Conservation (phyloP, 1,139 yeast species). For the Taphrina sp. region DNA sequence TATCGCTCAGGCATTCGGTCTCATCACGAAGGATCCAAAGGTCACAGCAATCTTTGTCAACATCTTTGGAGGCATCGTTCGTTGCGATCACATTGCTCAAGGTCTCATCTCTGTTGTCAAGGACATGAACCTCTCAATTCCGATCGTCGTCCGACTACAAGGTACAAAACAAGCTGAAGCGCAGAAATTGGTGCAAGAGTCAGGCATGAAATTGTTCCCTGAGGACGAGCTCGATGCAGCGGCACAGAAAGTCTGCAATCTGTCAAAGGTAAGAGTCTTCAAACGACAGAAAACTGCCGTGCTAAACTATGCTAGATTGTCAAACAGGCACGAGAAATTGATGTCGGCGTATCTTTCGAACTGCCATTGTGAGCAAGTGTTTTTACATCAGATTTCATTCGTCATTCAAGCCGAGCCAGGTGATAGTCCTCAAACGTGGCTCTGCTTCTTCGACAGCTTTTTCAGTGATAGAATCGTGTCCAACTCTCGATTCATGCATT, state of each 20-base stretch:
- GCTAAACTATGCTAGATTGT: slow-evolving; percentile 28
- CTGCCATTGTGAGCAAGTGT: slow-evolving; percentile 51
- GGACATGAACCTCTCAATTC: slow-evolving; percentile 82
- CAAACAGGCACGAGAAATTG: slow-evolving; percentile 50
- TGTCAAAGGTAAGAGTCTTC: slow-evolving; percentile 12
- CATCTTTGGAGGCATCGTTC: slow-evolving; percentile 98
- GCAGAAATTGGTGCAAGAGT: slow-evolving; percentile 75
- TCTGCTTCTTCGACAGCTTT: too few species aligned
- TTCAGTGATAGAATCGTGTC: too few species aligned
- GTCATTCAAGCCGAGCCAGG: too few species aligned
- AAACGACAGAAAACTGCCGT: neutral
- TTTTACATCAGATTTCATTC: too few species aligned
- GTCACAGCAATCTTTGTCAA: slow-evolving; percentile 96
- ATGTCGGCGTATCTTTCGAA: slow-evolving; percentile 53
- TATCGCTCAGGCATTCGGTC: slow-evolving; percentile 92
- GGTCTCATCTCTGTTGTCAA: slow-evolving; percentile 94
- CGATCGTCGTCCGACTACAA: slow-evolving; percentile 96
- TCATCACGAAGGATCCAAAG: slow-evolving; percentile 82
- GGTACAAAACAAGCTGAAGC: slow-evolving; percentile 95
- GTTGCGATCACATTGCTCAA: slow-evolving; percentile 97
- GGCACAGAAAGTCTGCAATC: slow-evolving; percentile 83
- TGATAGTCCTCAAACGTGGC: too few species aligned
- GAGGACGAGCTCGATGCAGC: slow-evolving; percentile 95
- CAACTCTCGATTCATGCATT: too few species aligned
- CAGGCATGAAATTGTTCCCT: slow-evolving; percentile 90